A percentile compares a stretch with the other conserved stretches of the same genome.
Evolutionary conservation across 306 rosid genomes (phyloP).

Genomic region (Sphenostylis stenocarpa): DNA sequence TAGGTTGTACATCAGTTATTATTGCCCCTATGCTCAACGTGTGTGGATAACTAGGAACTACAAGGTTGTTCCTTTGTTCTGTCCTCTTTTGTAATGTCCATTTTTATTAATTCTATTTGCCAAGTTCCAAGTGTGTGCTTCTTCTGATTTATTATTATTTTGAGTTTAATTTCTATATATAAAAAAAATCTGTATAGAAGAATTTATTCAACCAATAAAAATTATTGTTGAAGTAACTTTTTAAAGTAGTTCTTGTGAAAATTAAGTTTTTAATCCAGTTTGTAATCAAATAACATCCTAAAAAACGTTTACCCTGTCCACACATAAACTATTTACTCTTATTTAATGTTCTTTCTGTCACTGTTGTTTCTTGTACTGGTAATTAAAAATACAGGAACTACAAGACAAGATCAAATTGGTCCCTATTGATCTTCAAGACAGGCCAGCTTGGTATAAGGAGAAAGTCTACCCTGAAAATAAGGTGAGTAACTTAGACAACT

Average conservation of each 20-base stretch:
- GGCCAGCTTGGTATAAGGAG: constrained; percentile 94
- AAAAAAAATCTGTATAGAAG: not conserved
- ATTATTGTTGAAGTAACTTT: too few species aligned
- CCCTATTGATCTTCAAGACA: constrained; percentile 55
- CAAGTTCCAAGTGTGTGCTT: not conserved
- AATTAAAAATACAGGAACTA: constrained; percentile 54
- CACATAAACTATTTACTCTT: not conserved
- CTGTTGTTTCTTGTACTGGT: not conserved
- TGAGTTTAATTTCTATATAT: not conserved
- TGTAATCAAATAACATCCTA: too few species aligned
- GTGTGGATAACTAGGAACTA: constrained; percentile 83
- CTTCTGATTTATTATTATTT: not conserved
- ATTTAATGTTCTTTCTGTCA: not conserved
- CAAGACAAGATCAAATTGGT: constrained; percentile 72
- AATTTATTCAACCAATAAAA: too few species aligned
- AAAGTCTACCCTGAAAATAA: constrained; percentile 75
- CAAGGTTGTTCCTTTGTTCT: constrained; percentile 50
- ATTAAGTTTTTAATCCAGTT: too few species aligned
- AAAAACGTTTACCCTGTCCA: too few species aligned
- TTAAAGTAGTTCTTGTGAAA: too few species aligned
- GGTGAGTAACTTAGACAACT: constrained; percentile 42
- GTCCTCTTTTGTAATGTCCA: not conserved
- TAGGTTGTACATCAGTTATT: constrained; percentile 60
- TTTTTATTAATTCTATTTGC: not conserved
- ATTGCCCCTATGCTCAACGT: constrained; percentile 86